phyloP scores from a whole-genome alignment of 2,329 filamentous ascomycete genomes.

The Sclerotinia minor region DNA sequence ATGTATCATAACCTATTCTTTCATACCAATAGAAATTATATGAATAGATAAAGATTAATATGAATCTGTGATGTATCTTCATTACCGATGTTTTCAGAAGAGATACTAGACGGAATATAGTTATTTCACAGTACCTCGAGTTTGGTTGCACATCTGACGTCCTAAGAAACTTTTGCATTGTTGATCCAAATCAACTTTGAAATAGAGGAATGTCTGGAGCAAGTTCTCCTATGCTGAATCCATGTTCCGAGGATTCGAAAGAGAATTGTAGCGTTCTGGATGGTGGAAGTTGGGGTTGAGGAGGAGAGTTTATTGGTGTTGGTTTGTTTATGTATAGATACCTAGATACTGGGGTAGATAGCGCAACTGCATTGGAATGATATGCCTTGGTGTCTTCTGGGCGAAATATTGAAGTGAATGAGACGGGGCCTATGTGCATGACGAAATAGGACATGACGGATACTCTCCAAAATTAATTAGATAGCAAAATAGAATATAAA shows the following conservation, averaged over 20 bases:
- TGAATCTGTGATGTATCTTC: neutral
- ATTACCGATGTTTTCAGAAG: neutral
- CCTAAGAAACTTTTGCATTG: neutral
- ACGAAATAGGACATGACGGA: neutral
- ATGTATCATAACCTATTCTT: slow-evolving; percentile 11
- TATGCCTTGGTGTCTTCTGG: neutral
- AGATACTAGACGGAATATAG: neutral
- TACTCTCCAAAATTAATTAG: neutral
- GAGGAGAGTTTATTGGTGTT: neutral
- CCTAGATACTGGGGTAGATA: too few species aligned
- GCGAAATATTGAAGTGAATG: neutral
- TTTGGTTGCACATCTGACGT: neutral
- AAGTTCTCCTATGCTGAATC: accelerated
- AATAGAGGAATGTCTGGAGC: neutral
- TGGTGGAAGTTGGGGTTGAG: neutral
- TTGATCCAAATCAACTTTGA: neutral
- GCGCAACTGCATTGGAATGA: neutral
- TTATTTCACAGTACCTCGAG: neutral
- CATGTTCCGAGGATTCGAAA: neutral
- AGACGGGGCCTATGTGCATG: too few species aligned
- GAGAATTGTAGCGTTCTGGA: neutral
- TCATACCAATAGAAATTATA: slow-evolving; percentile 1
- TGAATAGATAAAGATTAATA: slow-evolving; percentile 15
- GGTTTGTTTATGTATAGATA: neutral
- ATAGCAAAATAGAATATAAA: neutral